These are phyloP conservation scores for Rhodotorula paludigena DNA, from an alignment of 768 basidiomycete genomes.

Conservation along the genomic window DNA sequence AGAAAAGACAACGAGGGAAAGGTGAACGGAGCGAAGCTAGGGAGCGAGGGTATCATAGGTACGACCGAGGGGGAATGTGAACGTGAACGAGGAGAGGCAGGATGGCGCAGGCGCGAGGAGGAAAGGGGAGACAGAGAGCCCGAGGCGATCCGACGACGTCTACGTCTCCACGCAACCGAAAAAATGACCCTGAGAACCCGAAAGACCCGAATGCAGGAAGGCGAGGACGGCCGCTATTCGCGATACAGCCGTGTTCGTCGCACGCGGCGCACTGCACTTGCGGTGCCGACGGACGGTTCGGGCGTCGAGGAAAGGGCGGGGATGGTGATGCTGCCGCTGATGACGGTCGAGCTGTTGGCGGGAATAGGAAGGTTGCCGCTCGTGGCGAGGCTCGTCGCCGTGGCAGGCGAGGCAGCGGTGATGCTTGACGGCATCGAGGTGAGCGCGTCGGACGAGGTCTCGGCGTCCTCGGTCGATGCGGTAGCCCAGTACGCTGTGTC, in stretches of 20 bases:
- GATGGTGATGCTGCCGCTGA: conserved; percentile 15
- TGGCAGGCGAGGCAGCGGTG: conserved; percentile 5
- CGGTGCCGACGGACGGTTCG: neutral
- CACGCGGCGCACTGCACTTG: too few species aligned
- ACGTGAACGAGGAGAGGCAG: neutral
- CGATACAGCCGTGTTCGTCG: too few species aligned
- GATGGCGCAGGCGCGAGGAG: neutral
- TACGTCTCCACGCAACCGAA: too few species aligned
- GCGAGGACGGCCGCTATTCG: too few species aligned
- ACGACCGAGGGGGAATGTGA: neutral
- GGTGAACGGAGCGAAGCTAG: neutral
- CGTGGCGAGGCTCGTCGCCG: conserved; percentile 14
- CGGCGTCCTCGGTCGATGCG: neutral
- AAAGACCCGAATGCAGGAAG: too few species aligned
- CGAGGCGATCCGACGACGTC: neutral
- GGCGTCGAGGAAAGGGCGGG: neutral
- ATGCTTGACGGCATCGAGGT: conserved; percentile 11
- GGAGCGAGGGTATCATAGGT: neutral
- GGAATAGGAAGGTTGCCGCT: conserved; percentile 33
- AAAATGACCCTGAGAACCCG: too few species aligned
- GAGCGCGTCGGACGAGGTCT: neutral
- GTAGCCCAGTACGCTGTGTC: conserved; percentile 10
- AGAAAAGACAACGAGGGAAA: conserved; percentile 14
- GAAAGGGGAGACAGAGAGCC: neutral
- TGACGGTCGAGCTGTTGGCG: conserved; percentile 12